phyloP scores from a whole-genome alignment of 2,329 filamentous ascomycete species.

The Tolypocladium nubicola region DNA sequence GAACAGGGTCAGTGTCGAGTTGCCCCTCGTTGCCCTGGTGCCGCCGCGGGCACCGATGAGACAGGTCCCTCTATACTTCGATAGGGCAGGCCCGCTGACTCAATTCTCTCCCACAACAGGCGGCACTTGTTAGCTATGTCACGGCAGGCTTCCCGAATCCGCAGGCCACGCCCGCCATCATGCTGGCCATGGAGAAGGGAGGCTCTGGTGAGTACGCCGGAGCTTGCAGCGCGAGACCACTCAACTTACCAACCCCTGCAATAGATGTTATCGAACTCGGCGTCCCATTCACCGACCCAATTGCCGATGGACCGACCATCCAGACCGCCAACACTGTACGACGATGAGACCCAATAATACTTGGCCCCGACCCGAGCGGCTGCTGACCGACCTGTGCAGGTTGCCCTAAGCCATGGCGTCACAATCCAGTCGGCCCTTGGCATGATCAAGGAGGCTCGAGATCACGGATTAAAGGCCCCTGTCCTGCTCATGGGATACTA shows the following conservation, averaged over 20 bases:
- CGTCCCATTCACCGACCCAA: constrained; percentile 94
- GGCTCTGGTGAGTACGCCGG: constrained; percentile 58
- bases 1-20: constrained; percentile 37
- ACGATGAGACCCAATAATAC: constrained; percentile 8
- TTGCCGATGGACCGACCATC: constrained; percentile 94
- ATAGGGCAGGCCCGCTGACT: not conserved
- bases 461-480: constrained; percentile 66
- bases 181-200: constrained; percentile 84
- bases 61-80: not conserved
- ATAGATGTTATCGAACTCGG: constrained; percentile 87
- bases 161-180: constrained; percentile 71
- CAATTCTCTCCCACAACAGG: constrained; percentile 29
- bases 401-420: constrained; percentile 80
- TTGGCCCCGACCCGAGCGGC: constrained; percentile 1
- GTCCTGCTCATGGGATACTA: constrained; percentile 98
- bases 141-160: constrained; percentile 84
- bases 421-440: constrained; percentile 69
- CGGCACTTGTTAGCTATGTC: constrained; percentile 90
- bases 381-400: constrained; percentile 14
- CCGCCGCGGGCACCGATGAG: not conserved
- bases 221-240: not conserved
- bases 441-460: constrained; percentile 74
- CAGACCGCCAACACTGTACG: constrained; percentile 83
- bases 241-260: not conserved
- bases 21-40: constrained; percentile 17